Evolutionary conservation across 1,284 basidiomycete species (phyloP), one percentile per base, ranked within the genome.

Genomic region (Cryptococcus amylolentus): DNA sequence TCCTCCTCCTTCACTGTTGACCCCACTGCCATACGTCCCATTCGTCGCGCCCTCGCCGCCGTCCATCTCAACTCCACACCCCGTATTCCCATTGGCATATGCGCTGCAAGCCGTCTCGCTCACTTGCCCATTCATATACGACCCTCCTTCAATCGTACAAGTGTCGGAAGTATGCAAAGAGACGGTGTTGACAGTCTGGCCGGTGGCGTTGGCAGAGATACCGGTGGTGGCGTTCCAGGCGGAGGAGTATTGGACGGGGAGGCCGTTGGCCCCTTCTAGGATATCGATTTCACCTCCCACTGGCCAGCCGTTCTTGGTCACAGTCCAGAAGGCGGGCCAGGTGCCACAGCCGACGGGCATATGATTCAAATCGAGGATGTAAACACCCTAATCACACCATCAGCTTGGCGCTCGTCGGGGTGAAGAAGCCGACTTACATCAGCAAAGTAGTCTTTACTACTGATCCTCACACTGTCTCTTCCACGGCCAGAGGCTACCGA

Each of bases 271-370:
- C 44, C 84, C 88, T 77, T 93, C 91, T 27, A 91, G 80, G 57
- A 91, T 90, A 75, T 93, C 91, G 45, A 93, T 91, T 77, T 93
- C 89, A 42, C 89, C 89, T 0, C 79, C 79, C 3, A 67, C 66
- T 5, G 89, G 89, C 89, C 89, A 92, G 57, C 83, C 82, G 35
- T 67, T 62, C 48, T 78, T 61, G 45, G 82, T 84, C 37, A 82
- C 64, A 28, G 84, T 83, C 85, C 86, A 87, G 65, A 82, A 86
- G 10, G 85, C 85, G 7, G 85, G 85, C 86, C 85, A 86, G 65
- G 73, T 72, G 1, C 69, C 72, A 53, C 77, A 78, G 14, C 77
- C 76, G 1, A 67, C 66, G 0, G 77, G 76, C 65, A 78, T 70
- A 57, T 78, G 73, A 31, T 67, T 65, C 23, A 78, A 37, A 55